These are phyloP conservation scores for Fraxinus dipetala DNA, from an alignment of 305 asterid genomes.

Conservation along the genomic window DNA sequence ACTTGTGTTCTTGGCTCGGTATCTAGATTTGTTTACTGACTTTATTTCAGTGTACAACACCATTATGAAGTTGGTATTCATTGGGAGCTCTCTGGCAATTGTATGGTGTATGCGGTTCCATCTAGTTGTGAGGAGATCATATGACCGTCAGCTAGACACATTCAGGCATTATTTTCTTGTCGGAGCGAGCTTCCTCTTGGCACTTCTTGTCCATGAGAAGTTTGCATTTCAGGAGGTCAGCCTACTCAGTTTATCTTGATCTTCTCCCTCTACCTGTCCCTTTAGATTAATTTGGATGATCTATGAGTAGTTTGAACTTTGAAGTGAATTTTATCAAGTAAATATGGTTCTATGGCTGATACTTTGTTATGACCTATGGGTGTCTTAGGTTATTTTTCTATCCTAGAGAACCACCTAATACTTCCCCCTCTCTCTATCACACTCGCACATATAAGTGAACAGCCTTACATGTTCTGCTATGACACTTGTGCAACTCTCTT, in stretches of 20 bases:
- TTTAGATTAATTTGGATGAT: neutral
- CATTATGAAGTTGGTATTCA: constrained; percentile 76
- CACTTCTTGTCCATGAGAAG: constrained; percentile 64
- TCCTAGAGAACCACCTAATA: neutral
- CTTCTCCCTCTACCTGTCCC: neutral
- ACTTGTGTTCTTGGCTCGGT: constrained; percentile 74
- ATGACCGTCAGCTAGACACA: constrained; percentile 76
- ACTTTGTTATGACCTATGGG: constrained; percentile 4
- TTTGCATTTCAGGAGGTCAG: constrained; percentile 74
- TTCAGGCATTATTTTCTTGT: constrained; percentile 69
- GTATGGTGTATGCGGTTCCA: constrained; percentile 84
- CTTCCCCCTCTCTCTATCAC: neutral
- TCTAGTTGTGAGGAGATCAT: constrained; percentile 61
- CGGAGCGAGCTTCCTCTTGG: constrained; percentile 47
- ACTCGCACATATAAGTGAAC: neutral
- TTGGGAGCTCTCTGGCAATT: constrained; percentile 77
- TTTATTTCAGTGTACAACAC: constrained; percentile 76
- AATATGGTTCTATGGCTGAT: constrained; percentile 12
- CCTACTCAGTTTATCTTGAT: neutral
- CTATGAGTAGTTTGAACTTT: neutral
- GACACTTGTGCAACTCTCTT: neutral
- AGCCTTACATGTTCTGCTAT: neutral
- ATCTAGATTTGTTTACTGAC: constrained; percentile 74
- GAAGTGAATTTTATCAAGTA: neutral
- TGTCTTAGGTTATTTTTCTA: neutral